Evolutionary conservation across 805 yeast genomes (phyloP).

Genomic region (Spathaspora sp.): DNA sequence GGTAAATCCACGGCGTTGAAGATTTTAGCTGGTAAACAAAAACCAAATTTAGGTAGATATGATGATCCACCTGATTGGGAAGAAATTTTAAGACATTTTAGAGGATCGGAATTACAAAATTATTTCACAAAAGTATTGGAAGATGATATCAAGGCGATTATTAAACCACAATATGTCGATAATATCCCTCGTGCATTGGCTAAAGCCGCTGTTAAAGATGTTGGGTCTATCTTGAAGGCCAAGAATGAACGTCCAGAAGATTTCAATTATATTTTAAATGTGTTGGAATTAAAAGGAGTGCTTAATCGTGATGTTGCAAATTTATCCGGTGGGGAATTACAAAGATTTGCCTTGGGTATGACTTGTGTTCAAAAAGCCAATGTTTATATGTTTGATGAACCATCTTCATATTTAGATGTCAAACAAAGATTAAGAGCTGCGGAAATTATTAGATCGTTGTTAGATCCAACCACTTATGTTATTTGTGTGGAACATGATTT

Average conservation of each 20-base stretch:
- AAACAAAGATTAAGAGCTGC: conserved; percentile 99
- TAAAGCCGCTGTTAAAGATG: conserved; percentile 82
- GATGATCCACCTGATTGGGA: conserved; percentile 99
- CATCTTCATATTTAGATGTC: conserved; percentile 96
- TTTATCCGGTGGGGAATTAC: conserved; percentile 97
- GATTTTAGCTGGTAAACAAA: conserved; percentile 95
- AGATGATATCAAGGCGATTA: conserved; percentile 92
- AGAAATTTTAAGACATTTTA: conserved; percentile 83
- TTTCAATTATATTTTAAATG: conserved; percentile 61
- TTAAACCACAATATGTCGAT: conserved; percentile 98
- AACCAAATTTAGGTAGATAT: conserved; percentile 90
- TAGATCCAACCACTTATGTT: conserved; percentile 74
- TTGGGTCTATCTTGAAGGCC: conserved; percentile 75
- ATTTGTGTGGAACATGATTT: conserved; percentile 98
- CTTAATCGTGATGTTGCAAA: conserved; percentile 84
- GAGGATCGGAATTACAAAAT: conserved; percentile 97
- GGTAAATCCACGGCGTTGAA: conserved; percentile 97
- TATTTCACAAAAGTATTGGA: conserved; percentile 92
- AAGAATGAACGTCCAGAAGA: conserved; percentile 70
- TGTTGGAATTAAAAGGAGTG: conserved; percentile 73
- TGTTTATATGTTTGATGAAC: conserved; percentile 99
- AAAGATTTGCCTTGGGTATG: conserved; percentile 97
- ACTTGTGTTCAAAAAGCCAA: conserved; percentile 93
- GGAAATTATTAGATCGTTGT: conserved; percentile 80
- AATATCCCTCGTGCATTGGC: conserved; percentile 92